A percentile compares a stretch with the other conserved stretches of the same genome.
These are phyloP conservation scores for Phascolomyces articulosus DNA, from an alignment of 371 early-diverging fungal species.

Conservation along the genomic window DNA sequence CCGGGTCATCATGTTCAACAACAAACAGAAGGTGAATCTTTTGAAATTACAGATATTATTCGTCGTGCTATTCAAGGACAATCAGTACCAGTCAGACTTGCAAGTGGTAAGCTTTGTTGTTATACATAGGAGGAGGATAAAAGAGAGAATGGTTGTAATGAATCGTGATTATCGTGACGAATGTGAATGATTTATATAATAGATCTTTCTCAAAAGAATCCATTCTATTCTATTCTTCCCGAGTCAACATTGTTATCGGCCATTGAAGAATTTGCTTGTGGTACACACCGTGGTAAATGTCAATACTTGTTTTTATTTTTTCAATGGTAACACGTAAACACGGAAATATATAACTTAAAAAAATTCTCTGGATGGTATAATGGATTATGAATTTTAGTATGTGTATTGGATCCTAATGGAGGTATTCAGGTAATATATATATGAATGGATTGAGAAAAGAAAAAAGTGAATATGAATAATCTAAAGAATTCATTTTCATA, in stretches of 20 bases:
- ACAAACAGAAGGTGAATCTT: constrained; percentile 28
- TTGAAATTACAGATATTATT: constrained; percentile 64
- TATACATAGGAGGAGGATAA: no score
- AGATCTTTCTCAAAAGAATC: constrained; percentile 84
- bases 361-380: no score
- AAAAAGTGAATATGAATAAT: no score
- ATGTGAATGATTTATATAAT: no score
- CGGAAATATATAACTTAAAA: no score
- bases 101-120: constrained; percentile 61
- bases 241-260: constrained; percentile 77
- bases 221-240: constrained; percentile 80
- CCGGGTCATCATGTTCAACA: constrained; percentile 13
- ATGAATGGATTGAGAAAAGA: no score
- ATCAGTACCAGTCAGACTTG: constrained; percentile 67
- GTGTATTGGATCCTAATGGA: constrained; percentile 58
- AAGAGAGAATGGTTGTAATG: no score
- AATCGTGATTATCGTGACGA: no score
- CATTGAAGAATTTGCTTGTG: constrained; percentile 75
- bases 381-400: constrained; percentile 45
- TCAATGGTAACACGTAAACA: neutral
- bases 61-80: constrained; percentile 58
- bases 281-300: constrained; percentile 71
- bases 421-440: constrained; percentile 34
- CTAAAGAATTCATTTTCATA: constrained; percentile 3
- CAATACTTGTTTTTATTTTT: neutral